Conservation (phyloP, 2,329 filamentous ascomycete genomes). For the Lasiodiplodia sp. region DNA sequence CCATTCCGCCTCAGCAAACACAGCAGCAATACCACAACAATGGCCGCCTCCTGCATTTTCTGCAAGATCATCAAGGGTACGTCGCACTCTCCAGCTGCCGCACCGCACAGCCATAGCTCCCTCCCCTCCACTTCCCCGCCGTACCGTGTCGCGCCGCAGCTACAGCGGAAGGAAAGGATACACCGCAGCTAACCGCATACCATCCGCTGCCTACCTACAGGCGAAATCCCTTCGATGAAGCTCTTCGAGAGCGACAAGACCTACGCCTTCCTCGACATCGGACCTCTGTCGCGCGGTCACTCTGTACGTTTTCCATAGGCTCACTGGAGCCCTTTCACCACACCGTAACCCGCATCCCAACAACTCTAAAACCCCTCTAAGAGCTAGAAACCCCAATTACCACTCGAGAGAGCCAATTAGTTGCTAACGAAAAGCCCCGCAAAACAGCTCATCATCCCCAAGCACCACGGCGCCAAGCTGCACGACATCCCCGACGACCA, state of each 20-base stretch:
- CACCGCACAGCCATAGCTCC: not conserved
- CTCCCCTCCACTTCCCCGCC: not conserved
- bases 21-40: slow-evolving; percentile 2
- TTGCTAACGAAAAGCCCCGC: not conserved
- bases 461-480: slow-evolving; percentile 90
- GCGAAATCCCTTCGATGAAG: slow-evolving; percentile 96
- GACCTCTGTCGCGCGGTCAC: slow-evolving; percentile 86
- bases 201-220: slow-evolving; percentile 54
- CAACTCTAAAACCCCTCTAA: not conserved
- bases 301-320: slow-evolving; percentile 66
- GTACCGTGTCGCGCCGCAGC: not conserved
- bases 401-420: not conserved
- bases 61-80: slow-evolving; percentile 96
- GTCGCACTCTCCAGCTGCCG: not conserved
- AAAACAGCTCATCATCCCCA: slow-evolving; percentile 90
- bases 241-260: slow-evolving; percentile 94
- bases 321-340: too few relatives aligned
- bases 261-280: slow-evolving; percentile 95
- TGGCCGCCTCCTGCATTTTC: slow-evolving; percentile 82
- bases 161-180: not conserved
- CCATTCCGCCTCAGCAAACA: not conserved
- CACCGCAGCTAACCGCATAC: slow-evolving; percentile 22
- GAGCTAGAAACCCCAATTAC: not conserved
- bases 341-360: not conserved
- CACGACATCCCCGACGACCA: slow-evolving; percentile 91